phyloP scores from a whole-genome alignment of 148 eudicot species.

The Heliamphora exappendiculata region DNA sequence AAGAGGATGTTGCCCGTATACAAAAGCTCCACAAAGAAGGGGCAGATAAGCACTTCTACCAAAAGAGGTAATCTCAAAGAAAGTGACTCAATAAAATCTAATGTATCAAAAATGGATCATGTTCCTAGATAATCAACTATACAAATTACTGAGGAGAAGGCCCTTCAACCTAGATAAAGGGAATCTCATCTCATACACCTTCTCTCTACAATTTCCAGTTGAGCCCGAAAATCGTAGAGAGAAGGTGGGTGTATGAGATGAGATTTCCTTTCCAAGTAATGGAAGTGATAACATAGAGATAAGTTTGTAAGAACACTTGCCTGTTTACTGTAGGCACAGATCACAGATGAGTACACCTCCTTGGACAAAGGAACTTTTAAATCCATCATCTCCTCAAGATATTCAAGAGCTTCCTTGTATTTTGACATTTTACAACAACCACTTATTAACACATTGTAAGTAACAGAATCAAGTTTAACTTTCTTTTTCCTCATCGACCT shows the following conservation, averaged over 20 bases:
- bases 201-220: too few relatives aligned
- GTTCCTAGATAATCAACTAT: too few relatives aligned
- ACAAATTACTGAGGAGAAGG: too few relatives aligned
- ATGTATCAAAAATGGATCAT: too few relatives aligned
- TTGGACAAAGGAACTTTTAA: constrained; percentile 51
- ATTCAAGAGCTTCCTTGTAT: constrained; percentile 57
- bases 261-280: constrained; percentile 10
- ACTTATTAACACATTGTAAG: constrained; percentile 70
- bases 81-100: too few relatives aligned
- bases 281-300: constrained; percentile 4
- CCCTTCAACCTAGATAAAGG: too few relatives aligned
- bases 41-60: too few relatives aligned
- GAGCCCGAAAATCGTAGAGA: too few relatives aligned
- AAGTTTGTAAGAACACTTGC: constrained; percentile 35
- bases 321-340: constrained; percentile 78
- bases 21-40: too few relatives aligned
- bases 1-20: too few relatives aligned
- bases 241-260: constrained; percentile 11
- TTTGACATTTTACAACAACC: constrained; percentile 87
- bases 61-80: too few relatives aligned
- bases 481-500: constrained; percentile 55
- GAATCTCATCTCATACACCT: too few relatives aligned
- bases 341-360: constrained; percentile 91
- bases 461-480: constrained; percentile 68
- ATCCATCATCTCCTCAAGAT: constrained; percentile 55